Evolutionary conservation across 1,284 basidiomycete genomes (phyloP).

Genomic region (Naganishia cerealis): DNA sequence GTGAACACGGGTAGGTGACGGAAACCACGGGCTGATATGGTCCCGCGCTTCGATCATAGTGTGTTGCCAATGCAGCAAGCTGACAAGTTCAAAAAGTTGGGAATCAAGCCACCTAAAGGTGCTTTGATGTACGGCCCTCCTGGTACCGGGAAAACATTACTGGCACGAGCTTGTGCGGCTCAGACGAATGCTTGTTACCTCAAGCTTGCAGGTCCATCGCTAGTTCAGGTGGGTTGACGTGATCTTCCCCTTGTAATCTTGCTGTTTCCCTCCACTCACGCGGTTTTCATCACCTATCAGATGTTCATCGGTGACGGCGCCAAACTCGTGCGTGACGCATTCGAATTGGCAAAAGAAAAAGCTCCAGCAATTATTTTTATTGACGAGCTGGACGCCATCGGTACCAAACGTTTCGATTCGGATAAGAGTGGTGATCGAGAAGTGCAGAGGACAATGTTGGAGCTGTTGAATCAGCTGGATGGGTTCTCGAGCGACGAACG

Average conservation of each 20-base stretch:
- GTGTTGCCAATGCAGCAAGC: constrained; percentile 78
- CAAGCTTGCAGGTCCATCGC: constrained; percentile 73
- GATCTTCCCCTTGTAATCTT: background rate
- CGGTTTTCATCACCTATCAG: constrained; percentile 37
- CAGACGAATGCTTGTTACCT: constrained; percentile 79
- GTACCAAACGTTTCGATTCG: constrained; percentile 98
- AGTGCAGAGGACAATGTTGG: constrained; percentile 98
- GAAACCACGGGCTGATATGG: background rate
- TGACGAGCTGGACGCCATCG: constrained; percentile 97
- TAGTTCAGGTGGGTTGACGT: constrained; percentile 60
- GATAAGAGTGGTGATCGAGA: constrained; percentile 97
- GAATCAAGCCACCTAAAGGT: constrained; percentile 77
- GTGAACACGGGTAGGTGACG: background rate
- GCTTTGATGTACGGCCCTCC: constrained; percentile 78
- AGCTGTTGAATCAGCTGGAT: constrained; percentile 86
- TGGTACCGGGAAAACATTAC: constrained; percentile 73
- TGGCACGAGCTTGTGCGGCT: constrained; percentile 74
- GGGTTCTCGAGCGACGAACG: constrained; percentile 86
- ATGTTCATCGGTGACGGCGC: constrained; percentile 93
- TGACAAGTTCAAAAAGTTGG: constrained; percentile 75
- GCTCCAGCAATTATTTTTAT: constrained; percentile 99
- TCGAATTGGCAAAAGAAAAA: constrained; percentile 95
- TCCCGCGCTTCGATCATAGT: constrained; percentile 35
- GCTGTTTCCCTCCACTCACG: background rate
- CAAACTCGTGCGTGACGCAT: constrained; percentile 94